Base-by-base conservation (phyloP, 73 alveolate genomes). In the Paramecium sexaurelia region DNA sequence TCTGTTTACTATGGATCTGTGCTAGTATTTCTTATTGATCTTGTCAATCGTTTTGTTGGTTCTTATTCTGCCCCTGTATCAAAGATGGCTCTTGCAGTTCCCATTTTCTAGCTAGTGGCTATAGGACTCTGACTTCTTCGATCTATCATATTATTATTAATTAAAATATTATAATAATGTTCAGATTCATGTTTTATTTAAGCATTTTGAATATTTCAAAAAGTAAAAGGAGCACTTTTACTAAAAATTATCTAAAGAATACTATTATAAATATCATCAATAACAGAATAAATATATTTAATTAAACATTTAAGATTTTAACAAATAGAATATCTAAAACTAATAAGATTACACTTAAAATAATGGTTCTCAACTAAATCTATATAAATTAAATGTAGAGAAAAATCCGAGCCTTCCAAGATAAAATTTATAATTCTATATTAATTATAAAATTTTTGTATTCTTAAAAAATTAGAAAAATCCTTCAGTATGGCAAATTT, bases 41-140 rank as follows among this genome's bases (percentile, higher is more conserved):
- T 40, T 45, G 90, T 40, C 10, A 78, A 33, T 24, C 71, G 75
- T 41, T 40, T 37, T 2, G 32, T 33, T 15, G 68, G 55, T 22
- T 78, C 43, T 22, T 41, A 78, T 39, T 78, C 90, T 40, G 71
- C 2, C 7, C 32, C 43, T 24, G 27, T 22, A 78, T 40, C 68
- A 45, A 78, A 39, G 22, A 78, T 43, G 11, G 73, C 90, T 78
- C 90, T 39, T 78, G 87, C 87, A 27, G 87, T 73, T 36, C 87
- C 87, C 87, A 73, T 32, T 36, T 39, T 73, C 29, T 27, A 36
- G 32, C 87, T 73, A 10, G 87, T 36, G n/a, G 66, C 87, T 20
- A 73, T 15, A 7, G 87, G 87, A 73, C 87, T 73, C 56, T 73
- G 43, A 61, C 83, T 61, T 11, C 83, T 61, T 61, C 83, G 39